phyloP scores from a whole-genome alignment of 108 stramenopile species.

The Fragilaria radians region DNA sequence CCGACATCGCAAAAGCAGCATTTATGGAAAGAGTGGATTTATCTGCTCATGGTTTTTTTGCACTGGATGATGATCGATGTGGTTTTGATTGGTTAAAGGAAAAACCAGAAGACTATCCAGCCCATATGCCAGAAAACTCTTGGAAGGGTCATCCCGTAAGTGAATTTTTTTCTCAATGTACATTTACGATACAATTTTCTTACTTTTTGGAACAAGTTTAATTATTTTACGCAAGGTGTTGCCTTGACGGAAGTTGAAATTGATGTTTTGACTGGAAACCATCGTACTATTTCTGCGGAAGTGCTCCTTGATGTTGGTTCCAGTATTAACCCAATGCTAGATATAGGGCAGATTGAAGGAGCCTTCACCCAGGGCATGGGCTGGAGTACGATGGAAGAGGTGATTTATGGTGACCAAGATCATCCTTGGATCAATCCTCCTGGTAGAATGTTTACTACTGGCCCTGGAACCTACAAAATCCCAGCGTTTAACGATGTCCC shows the following conservation, averaged over 20 bases:
- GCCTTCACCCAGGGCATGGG: constrained; percentile 96
- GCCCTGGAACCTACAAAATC: constrained; percentile 97
- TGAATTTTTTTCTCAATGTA: constrained; percentile 21
- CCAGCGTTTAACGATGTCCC: constrained; percentile 94
- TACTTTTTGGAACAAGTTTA: not conserved
- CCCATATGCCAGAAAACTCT: constrained; percentile 73
- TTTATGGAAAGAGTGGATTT: constrained; percentile 82
- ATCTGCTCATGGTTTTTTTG: constrained; percentile 91
- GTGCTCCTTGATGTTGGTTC: constrained; percentile 84
- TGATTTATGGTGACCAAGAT: constrained; percentile 85
- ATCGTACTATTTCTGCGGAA: constrained; percentile 72
- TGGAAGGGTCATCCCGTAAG: constrained; percentile 92
- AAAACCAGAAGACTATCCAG: constrained; percentile 57
- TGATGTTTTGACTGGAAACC: constrained; percentile 87
- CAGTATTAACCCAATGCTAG: constrained; percentile 92
- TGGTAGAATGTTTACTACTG: constrained; percentile 78
- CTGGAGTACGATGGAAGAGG: constrained; percentile 93
- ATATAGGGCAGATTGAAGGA: constrained; percentile 96
- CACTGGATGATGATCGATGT: constrained; percentile 61
- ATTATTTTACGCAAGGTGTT: constrained; percentile 88
- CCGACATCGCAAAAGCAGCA: constrained; percentile 72
- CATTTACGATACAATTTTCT: not conserved
- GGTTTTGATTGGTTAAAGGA: constrained; percentile 77
- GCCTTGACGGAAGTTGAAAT: constrained; percentile 87
- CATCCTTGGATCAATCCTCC: constrained; percentile 86